phyloP scores from a whole-genome alignment of 176 grass and related monocot species.

The Cenchrus fungigraminus region DNA sequence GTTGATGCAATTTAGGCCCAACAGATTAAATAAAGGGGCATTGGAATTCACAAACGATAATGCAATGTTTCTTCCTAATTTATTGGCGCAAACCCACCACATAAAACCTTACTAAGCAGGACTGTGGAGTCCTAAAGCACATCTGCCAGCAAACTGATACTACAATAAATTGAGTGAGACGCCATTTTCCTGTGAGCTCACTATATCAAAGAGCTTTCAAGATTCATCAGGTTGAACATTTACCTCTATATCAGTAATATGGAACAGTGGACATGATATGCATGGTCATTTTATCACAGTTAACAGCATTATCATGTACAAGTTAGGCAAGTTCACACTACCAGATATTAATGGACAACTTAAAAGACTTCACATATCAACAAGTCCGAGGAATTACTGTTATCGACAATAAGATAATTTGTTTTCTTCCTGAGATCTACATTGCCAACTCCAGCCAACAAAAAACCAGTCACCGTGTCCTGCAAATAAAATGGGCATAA shows the following conservation, averaged over 20 bases:
- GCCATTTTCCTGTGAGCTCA: neutral
- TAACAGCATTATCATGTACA: neutral
- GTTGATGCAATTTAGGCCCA: neutral
- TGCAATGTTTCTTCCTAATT: neutral
- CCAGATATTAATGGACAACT: too few relatives aligned
- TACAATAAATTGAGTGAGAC: neutral
- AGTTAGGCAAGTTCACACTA: neutral
- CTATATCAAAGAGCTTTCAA: neutral
- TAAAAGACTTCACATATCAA: neutral
- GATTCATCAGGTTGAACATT: slow-evolving; percentile 1
- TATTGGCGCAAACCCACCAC: neutral
- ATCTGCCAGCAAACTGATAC: neutral
- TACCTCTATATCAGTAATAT: slow-evolving; percentile 2
- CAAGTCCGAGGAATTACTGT: slow-evolving; percentile 55
- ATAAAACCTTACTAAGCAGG: neutral
- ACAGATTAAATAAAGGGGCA: neutral
- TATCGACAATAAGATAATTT: slow-evolving; percentile 80
- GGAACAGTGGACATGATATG: neutral
- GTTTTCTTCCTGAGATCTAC: slow-evolving; percentile 73
- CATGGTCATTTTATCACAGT: neutral
- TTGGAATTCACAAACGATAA: neutral
- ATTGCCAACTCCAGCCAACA: slow-evolving; percentile 74
- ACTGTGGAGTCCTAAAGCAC: neutral
- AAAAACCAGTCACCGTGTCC: slow-evolving; percentile 73
- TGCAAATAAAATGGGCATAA: neutral